phyloP scores from a whole-genome alignment of 805 yeast genomes.

The Candida coquimbonensis region DNA sequence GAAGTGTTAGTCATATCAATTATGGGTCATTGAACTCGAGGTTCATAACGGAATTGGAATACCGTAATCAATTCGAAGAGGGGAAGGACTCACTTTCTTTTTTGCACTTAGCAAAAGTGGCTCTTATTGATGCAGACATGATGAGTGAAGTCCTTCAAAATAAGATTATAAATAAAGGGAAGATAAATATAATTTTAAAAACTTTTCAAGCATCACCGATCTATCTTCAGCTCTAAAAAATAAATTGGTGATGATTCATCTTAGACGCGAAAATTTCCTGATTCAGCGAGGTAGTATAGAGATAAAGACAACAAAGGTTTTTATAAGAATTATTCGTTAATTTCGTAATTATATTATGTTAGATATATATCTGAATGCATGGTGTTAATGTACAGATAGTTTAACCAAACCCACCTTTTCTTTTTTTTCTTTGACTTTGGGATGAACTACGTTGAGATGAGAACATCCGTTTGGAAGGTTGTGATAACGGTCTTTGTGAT shows the following conservation, averaged over 20 bases:
- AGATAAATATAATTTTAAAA: not conserved
- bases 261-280: slow-evolving; percentile 1
- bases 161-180: not conserved
- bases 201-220: not conserved
- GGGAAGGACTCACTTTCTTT: slow-evolving; percentile 29
- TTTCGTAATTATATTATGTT: not conserved
- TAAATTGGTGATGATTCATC: not conserved
- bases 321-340: not conserved
- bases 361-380: not conserved
- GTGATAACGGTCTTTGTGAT: not conserved
- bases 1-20: not conserved
- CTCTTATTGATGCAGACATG: slow-evolving; percentile 37
- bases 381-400: not conserved
- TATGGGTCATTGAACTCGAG: not conserved
- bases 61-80: too few species aligned
- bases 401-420: slow-evolving; percentile 19
- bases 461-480: not conserved
- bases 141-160: too few species aligned
- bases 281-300: not conserved
- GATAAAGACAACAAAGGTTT: not conserved
- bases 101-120: slow-evolving; percentile 54
- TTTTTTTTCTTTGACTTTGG: slow-evolving; percentile 10
- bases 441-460: too few species aligned
- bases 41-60: not conserved
- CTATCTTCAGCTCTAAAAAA: not conserved